These are phyloP conservation scores for Pleurotus platypus DNA, from an alignment of 768 basidiomycete species.

Conservation along the genomic window DNA sequence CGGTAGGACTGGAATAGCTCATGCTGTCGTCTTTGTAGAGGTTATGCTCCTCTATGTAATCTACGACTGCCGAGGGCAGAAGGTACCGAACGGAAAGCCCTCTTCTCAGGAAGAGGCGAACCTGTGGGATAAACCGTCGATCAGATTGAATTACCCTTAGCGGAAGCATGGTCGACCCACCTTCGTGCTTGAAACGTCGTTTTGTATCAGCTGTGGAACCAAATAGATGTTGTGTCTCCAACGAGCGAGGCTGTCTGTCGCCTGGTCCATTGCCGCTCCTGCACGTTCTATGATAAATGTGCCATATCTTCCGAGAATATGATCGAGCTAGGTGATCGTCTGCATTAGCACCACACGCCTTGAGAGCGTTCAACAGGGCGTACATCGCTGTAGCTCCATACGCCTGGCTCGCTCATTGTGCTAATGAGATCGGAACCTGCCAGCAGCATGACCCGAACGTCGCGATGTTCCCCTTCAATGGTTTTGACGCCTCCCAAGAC, in stretches of 20 bases:
- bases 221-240: slow-evolving; percentile 87
- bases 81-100: slow-evolving; percentile 87
- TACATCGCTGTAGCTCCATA: slow-evolving; percentile 94
- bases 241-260: slow-evolving; percentile 67
- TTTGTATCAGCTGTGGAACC: slow-evolving; percentile 92
- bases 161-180: slow-evolving; percentile 27
- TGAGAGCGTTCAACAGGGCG: slow-evolving; percentile 27
- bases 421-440: slow-evolving; percentile 98
- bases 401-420: slow-evolving; percentile 97
- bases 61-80: slow-evolving; percentile 84
- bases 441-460: slow-evolving; percentile 86
- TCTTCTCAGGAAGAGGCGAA: slow-evolving; percentile 72
- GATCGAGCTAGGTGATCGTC: slow-evolving; percentile 65
- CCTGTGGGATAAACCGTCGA: slow-evolving; percentile 22
- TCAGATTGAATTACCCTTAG: neutral
- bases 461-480: slow-evolving; percentile 69
- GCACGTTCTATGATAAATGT: slow-evolving; percentile 94
- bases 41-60: slow-evolving; percentile 88
- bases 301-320: slow-evolving; percentile 94
- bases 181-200: slow-evolving; percentile 96
- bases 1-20: neutral
- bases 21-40: slow-evolving; percentile 65
- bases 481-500: slow-evolving; percentile 75
- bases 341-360: slow-evolving; percentile 9
- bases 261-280: slow-evolving; percentile 87